Conservation (phyloP, 176 grass and related monocot genomes). For the Alopecurus myosuroides region DNA sequence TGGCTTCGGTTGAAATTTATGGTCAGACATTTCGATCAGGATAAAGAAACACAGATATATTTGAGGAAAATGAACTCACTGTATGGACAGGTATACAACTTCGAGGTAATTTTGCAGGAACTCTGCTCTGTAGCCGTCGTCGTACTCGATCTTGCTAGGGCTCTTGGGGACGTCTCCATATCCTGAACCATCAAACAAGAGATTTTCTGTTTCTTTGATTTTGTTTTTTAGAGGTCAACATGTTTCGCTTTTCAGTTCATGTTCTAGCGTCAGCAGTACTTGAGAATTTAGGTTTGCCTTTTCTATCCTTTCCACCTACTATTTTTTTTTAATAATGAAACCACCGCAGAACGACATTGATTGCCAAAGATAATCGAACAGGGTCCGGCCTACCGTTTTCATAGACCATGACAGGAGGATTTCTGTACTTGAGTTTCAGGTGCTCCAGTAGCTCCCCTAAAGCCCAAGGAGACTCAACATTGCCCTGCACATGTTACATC, state of each 20-base stretch:
- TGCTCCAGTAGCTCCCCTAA: constrained; percentile 64
- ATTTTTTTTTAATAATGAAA: neutral
- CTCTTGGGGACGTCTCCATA: neutral
- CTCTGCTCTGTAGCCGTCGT: constrained; percentile 32
- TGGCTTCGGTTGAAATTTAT: too few species aligned
- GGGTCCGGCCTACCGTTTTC: constrained; percentile 59
- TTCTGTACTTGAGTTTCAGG: constrained; percentile 62
- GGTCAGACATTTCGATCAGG: neutral
- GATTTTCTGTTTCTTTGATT: neutral
- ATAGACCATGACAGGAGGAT: constrained; percentile 63
- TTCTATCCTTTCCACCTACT: neutral
- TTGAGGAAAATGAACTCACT: neutral
- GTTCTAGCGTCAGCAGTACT: neutral
- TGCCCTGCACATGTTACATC: neutral
- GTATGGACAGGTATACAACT: neutral
- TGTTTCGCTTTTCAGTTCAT: neutral
- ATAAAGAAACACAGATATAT: neutral
- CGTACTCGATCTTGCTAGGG: neutral
- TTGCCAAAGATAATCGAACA: neutral
- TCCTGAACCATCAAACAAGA: constrained; percentile 17
- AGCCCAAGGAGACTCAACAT: constrained; percentile 49
- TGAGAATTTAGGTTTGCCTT: neutral
- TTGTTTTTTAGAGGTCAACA: neutral
- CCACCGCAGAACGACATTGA: too few species aligned
- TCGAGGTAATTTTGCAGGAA: constrained; percentile 48